Evolutionary conservation across 129 eudicot species (phyloP).

Genomic region (Glebionis coronaria): DNA sequence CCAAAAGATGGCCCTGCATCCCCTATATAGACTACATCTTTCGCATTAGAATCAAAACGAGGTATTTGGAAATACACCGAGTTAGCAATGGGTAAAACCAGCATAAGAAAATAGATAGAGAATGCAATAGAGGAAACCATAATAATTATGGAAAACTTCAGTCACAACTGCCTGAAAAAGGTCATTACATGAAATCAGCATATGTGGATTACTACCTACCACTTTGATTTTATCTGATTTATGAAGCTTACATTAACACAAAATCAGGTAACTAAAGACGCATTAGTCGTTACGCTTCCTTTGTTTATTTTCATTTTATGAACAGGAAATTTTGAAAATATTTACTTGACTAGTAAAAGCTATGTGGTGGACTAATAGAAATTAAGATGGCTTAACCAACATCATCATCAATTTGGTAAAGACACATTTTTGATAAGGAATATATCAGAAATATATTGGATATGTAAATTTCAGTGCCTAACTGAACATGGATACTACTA

Average conservation of each 20-base stretch:
- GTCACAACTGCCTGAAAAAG: constrained; percentile 13
- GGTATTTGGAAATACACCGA: constrained; percentile 35
- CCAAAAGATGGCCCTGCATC: constrained; percentile 47
- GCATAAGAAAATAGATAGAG: constrained; percentile 5
- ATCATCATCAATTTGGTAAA: background rate
- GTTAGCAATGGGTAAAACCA: constrained; percentile 17
- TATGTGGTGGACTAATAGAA: constrained; percentile 15
- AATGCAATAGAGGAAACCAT: constrained; percentile 3
- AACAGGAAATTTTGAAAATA: background rate
- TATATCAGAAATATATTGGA: no score
- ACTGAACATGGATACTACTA: background rate
- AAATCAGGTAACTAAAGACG: constrained; percentile 11
- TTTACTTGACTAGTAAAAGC: constrained; percentile 4
- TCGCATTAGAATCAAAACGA: constrained; percentile 25
- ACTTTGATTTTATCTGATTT: constrained; percentile 8
- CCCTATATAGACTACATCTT: constrained; percentile 35
- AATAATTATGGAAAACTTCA: constrained; percentile 8
- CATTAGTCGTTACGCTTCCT: background rate
- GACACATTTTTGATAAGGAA: background rate
- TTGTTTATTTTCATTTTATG: background rate
- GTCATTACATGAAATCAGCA: background rate
- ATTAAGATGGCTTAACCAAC: constrained; percentile 13
- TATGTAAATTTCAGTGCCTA: background rate
- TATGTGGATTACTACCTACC: background rate
- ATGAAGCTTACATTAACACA: constrained; percentile 3